Evolutionary conservation across 2,329 filamentous ascomycete species (phyloP).

Genomic region (Hysterium pulicare): DNA sequence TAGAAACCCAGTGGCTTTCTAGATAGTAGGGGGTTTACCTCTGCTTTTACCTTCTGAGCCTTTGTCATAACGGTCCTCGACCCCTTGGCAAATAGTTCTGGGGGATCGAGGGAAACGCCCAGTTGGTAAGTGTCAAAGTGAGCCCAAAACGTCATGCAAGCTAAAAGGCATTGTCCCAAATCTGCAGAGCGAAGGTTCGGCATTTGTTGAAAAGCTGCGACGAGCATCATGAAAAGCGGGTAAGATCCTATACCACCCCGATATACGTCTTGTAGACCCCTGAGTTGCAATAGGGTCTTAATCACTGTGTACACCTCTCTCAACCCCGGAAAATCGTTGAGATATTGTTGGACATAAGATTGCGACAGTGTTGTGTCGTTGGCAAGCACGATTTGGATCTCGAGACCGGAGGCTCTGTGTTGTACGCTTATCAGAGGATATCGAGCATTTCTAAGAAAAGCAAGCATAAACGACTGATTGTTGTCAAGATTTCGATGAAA

Average conservation of each 20-base stretch:
- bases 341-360: conserved; percentile 45
- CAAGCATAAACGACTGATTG: conserved; percentile 5
- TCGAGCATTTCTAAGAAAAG: conserved; percentile 23
- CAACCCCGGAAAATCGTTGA: conserved; percentile 49
- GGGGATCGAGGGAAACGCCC: conserved; percentile 51
- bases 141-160: conserved; percentile 51
- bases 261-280: conserved; percentile 47
- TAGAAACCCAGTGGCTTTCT: too few species aligned
- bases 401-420: conserved; percentile 49
- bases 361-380: conserved; percentile 40
- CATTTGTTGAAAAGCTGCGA: conserved; percentile 50
- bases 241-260: conserved; percentile 54
- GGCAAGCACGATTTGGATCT: conserved; percentile 51
- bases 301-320: conserved; percentile 48
- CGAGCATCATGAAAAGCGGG: conserved; percentile 55
- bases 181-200: conserved; percentile 29
- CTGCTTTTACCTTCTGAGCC: conserved; percentile 6
- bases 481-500: background rate
- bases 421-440: conserved; percentile 42
- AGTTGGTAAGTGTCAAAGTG: conserved; percentile 43
- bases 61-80: conserved; percentile 17
- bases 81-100: conserved; percentile 41
- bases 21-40: too few species aligned
- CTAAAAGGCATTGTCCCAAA: conserved; percentile 44
- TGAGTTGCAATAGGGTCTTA: conserved; percentile 50